Percentiles rank a stretch among this genome's conserved stretches.
phyloP scores from a whole-genome alignment of 345 rosid genomes.

The Acer saccharum region DNA sequence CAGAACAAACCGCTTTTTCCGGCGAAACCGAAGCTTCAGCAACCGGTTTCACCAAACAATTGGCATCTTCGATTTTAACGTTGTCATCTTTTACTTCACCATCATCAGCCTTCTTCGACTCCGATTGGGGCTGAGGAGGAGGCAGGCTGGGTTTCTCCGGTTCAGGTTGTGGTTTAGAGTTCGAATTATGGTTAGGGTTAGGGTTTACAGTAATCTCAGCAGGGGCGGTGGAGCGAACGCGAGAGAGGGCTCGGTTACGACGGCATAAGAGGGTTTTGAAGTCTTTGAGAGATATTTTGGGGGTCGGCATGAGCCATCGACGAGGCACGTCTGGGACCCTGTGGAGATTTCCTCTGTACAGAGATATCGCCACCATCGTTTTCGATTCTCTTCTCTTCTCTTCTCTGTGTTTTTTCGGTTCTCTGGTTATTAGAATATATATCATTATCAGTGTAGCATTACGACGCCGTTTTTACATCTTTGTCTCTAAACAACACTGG shows the following conservation, averaged over 20 bases:
- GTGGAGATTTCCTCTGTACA: constrained; percentile 93
- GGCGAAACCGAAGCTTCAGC: constrained; percentile 5
- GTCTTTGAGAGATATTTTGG: constrained; percentile 55
- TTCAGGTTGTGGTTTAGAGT: constrained; percentile 5
- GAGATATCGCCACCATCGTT: constrained; percentile 85
- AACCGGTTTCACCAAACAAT: constrained; percentile 16
- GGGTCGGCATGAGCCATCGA: constrained; percentile 74
- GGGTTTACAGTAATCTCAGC: constrained; percentile 26
- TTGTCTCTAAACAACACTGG: background rate
- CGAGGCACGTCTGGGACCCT: constrained; percentile 76
- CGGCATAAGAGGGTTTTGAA: constrained; percentile 68
- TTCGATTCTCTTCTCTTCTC: background rate
- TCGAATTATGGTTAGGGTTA: constrained; percentile 19
- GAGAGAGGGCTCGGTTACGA: constrained; percentile 65
- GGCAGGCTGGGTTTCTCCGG: background rate
- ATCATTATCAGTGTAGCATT: too few relatives aligned
- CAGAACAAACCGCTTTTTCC: constrained; percentile 18
- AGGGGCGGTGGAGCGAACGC: constrained; percentile 35
- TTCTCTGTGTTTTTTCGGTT: background rate
- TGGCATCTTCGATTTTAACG: constrained; percentile 17
- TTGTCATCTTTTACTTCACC: constrained; percentile 12
- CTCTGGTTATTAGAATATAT: too few relatives aligned
- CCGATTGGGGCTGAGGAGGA: constrained; percentile 27
- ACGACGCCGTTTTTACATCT: background rate
- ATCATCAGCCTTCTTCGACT: constrained; percentile 1